These are phyloP conservation scores for Aspergillus transmontanensis DNA, from an alignment of 2,329 filamentous ascomycete genomes.

Conservation along the genomic window DNA sequence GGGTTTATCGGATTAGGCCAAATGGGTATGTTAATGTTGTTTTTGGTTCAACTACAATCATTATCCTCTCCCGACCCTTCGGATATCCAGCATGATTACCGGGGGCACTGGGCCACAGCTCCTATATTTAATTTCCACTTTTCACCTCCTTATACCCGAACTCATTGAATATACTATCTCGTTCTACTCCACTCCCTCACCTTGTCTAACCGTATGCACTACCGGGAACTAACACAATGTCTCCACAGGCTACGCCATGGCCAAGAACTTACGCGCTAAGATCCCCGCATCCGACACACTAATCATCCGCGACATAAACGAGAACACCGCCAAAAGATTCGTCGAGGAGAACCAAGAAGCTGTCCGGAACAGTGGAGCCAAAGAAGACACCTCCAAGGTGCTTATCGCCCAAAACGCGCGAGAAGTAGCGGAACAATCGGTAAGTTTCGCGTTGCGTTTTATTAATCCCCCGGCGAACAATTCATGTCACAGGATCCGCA, in stretches of 20 bases:
- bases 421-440: conserved; percentile 67
- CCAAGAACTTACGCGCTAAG: conserved; percentile 69
- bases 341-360: conserved; percentile 52
- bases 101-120: neutral
- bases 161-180: neutral
- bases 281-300: conserved; percentile 64
- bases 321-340: conserved; percentile 58
- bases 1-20: conserved; percentile 63
- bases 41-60: neutral
- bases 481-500: neutral
- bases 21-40: conserved; percentile 54
- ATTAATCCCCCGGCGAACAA: neutral
- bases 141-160: neutral
- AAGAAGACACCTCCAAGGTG: conserved; percentile 49
- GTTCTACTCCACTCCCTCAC: neutral
- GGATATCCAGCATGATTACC: neutral
- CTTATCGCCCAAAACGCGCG: conserved; percentile 59
- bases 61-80: neutral
- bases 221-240: conserved; percentile 7
- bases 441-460: conserved; percentile 48
- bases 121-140: neutral
- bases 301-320: conserved; percentile 67
- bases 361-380: conserved; percentile 28
- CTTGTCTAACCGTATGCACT: neutral
- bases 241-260: conserved; percentile 68